Base-by-base conservation (phyloP, 139 green algal species). In the Picochlorum sp. region DNA sequence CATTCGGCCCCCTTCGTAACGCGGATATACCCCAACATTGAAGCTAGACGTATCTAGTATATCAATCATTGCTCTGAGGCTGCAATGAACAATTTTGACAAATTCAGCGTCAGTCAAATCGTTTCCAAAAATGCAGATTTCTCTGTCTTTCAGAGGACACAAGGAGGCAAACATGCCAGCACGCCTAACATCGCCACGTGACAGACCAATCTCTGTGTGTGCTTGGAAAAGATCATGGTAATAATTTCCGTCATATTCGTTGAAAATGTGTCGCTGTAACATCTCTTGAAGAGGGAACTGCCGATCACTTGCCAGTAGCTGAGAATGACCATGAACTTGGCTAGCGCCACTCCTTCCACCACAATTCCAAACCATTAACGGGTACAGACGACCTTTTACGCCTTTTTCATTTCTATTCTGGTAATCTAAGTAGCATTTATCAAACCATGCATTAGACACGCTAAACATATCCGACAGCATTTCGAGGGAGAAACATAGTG, bases 321-420 rank as follows among this genome's bases (percentile, higher is more conserved):
- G 82, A 8, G 77, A 74, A 52, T 88, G 82, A 23, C 82, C 80
- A 76, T 88, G 82, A 50, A 71, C 85, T 45, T 88, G 82, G 24
- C 56, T 74, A 32, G 77, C 80, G 7, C 80, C 80, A 20, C 77
- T 65, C 32, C 79, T 58, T 2, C 46, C 54, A 52, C 89, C 58
- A 59, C 73, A 84, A 57, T 93, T 93, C 86, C 86, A 91, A 15
- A 91, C 61, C 30, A 89, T 69, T 56, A 89, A 75, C 1, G 77
- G 72, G 56, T 87, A 59, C 44, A 69, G n/a, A 18, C 41, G 21
- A 15, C 62, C 4, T 10, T 45, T 24, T 2, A 13, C 49, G 23
- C 18, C n/a, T 26, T 23, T 28, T 18, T 16, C 4, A 28, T 30
- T 16, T 24, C 1, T 45, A 46, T 46, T 4, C 7, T 59, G 21